A percentile compares a stretch with the other conserved stretches of the same genome.
These are phyloP conservation scores for Aspergillus avenaceus DNA, from an alignment of 495 filamentous ascomycete genomes.

Conservation along the genomic window DNA sequence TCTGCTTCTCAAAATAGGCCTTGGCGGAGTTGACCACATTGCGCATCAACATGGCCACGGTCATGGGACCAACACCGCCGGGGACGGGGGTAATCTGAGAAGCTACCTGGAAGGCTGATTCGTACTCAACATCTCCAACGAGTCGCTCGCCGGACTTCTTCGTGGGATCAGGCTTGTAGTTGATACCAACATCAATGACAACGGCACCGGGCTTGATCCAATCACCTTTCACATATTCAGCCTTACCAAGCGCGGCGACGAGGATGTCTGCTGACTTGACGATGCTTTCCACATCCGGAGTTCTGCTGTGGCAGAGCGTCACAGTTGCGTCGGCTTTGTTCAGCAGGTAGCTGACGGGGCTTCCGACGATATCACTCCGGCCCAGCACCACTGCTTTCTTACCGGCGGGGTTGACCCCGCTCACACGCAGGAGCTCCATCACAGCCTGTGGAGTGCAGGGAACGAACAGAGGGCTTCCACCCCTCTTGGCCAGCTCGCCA, in stretches of 20 bases:
- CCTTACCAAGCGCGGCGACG: constrained; percentile 85
- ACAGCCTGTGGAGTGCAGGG: constrained; percentile 97
- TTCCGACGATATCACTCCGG: constrained; percentile 94
- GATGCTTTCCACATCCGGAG: constrained; percentile 63
- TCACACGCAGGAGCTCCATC: constrained; percentile 83
- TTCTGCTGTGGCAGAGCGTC: constrained; percentile 91
- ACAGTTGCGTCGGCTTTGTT: constrained; percentile 96
- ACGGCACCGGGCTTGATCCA: constrained; percentile 92
- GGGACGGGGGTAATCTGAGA: constrained; percentile 97
- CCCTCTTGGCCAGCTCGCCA: constrained; percentile 91
- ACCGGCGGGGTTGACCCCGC: constrained; percentile 75
- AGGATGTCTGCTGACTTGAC: constrained; percentile 85
- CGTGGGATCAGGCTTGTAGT: constrained; percentile 89
- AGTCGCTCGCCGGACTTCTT: constrained; percentile 90
- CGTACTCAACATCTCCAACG: constrained; percentile 95
- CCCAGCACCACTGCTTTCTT: constrained; percentile 95
- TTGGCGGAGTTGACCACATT: constrained; percentile 87
- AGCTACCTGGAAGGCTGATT: constrained; percentile 77
- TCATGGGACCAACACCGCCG: constrained; percentile 97
- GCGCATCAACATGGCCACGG: constrained; percentile 90
- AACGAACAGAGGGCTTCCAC: constrained; percentile 79
- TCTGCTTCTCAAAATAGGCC: constrained; percentile 75
- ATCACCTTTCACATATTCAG: constrained; percentile 85
- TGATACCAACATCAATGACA: constrained; percentile 96
- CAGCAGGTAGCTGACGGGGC: constrained; percentile 89